Percentiles rank a stretch among this genome's conserved stretches.
These are phyloP conservation scores for Ambispora gerdemannii DNA, from an alignment of 192 early-diverging fungal genomes.

Conservation along the genomic window DNA sequence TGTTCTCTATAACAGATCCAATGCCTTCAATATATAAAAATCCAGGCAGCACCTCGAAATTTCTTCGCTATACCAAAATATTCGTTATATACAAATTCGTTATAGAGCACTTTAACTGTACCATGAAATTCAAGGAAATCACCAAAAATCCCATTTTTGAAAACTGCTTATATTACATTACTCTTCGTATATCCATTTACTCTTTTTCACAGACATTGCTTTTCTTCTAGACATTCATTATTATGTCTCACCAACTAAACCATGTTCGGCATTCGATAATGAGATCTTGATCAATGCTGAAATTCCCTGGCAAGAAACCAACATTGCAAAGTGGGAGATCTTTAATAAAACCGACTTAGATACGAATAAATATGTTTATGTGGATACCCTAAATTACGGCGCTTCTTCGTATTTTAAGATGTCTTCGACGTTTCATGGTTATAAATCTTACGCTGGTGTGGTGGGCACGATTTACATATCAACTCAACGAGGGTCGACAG, in stretches of 20 bases:
- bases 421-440: background rate
- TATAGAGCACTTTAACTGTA: too few relatives aligned
- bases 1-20: too few relatives aligned
- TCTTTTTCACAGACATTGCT: background rate
- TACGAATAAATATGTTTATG: background rate
- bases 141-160: background rate
- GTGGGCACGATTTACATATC: background rate
- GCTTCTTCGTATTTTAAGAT: background rate
- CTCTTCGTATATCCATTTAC: background rate
- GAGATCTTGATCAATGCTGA: too few relatives aligned
- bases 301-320: background rate
- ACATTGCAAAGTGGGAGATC: conserved; percentile 3
- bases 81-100: too few relatives aligned
- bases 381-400: background rate
- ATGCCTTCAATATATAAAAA: too few relatives aligned
- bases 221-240: background rate
- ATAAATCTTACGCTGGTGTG: conserved; percentile 15
- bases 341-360: background rate
- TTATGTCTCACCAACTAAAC: background rate
- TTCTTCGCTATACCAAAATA: too few relatives aligned
- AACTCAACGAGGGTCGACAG: background rate
- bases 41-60: too few relatives aligned
- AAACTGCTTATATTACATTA: background rate
- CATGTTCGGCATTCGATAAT: background rate
- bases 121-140: background rate